Percentiles rank a stretch among this genome's conserved stretches.
phyloP scores from a whole-genome alignment of 805 yeast genomes.

The Lachancea waltii region DNA sequence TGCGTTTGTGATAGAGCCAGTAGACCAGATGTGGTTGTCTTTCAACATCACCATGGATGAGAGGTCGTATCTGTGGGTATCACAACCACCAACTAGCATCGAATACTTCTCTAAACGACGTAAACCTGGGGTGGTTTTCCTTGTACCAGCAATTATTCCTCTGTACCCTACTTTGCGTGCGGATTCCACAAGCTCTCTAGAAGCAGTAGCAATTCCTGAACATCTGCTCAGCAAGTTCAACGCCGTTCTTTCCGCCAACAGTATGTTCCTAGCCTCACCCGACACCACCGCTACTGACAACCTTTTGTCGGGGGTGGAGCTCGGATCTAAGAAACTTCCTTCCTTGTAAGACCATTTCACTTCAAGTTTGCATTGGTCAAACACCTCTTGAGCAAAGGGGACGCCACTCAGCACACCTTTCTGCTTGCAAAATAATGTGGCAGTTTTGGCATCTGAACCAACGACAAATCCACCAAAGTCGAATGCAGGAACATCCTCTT shows the following conservation, averaged over 20 bases:
- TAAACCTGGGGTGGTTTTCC: constrained; percentile 96
- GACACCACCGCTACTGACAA: constrained; percentile 67
- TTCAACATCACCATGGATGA: constrained; percentile 94
- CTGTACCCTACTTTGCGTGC: constrained; percentile 65
- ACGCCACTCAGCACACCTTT: constrained; percentile 77
- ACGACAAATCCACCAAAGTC: constrained; percentile 95
- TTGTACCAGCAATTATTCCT: constrained; percentile 90
- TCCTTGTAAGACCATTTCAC: constrained; percentile 73
- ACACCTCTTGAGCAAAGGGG: constrained; percentile 85
- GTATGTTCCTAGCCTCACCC: constrained; percentile 74
- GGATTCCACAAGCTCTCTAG: constrained; percentile 46
- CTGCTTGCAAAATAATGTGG: constrained; percentile 75
- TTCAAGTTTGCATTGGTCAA: constrained; percentile 60
- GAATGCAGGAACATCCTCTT: constrained; percentile 88
- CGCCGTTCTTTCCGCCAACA: constrained; percentile 81
- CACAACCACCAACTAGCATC: constrained; percentile 93
- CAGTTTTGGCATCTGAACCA: constrained; percentile 66
- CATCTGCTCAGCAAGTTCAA: constrained; percentile 75
- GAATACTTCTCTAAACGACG: constrained; percentile 85
- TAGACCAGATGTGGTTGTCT: constrained; percentile 89
- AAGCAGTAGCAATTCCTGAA: constrained; percentile 82
- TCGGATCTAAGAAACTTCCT: constrained; percentile 52
- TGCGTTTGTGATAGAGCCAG: constrained; percentile 86
- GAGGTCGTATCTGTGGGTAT: constrained; percentile 84
- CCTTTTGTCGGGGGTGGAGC: constrained; percentile 39